Base-by-base conservation (phyloP, 2,329 filamentous ascomycete genomes). In the Curvularia spicifera region DNA sequence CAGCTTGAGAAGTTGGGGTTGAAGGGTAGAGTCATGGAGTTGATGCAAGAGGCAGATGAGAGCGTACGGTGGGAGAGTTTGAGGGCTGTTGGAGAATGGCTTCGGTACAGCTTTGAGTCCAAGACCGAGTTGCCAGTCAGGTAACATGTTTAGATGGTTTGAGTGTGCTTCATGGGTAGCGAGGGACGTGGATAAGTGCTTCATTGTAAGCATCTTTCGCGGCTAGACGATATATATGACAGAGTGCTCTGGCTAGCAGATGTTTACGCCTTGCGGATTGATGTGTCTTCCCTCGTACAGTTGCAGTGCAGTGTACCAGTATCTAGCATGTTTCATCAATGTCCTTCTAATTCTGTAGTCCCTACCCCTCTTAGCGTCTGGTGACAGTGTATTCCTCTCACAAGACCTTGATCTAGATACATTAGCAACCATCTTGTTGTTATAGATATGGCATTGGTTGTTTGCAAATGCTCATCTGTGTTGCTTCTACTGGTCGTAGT, bases 61-160 rank as follows among this genome's bases (percentile, higher is more conserved):
- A 89, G 87, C 59, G 91, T 97, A 46, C 84, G 93, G 72, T 97
- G 93, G 92, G 93, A 97, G 82, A 95, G 91, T 78, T 80, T 97
- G 79, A 87, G 90, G 70, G 93, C 93, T 15, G 87, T 97, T 40
- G 89, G 89, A 20, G 89, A 90, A 75, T 91, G 89, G 88, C 77
- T 91, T 75, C 84, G 88, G 68, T 91, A 91, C 79, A 89, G 72
- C 61, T 77, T 78, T 53, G 75, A 78, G 63, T 71, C 71, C 15
- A 76, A 76, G 70, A 71, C 57, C 33, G 66, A 71, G 40, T 49
- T 76, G 47, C 71, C 73, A 15, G 37, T 73, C 22, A 66, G 73
- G 64, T 76, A 68, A 56, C 47, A 13, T 24, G 29, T 20, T 44
- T 42, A 12, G n/a, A 39, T 28, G 6, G 31, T 31, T 24, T 8